Evolutionary conservation across 371 early-diverging fungal species (phyloP), one percentile per base, ranked within the genome.

Genomic region (Apophysomyces ossiformis): DNA sequence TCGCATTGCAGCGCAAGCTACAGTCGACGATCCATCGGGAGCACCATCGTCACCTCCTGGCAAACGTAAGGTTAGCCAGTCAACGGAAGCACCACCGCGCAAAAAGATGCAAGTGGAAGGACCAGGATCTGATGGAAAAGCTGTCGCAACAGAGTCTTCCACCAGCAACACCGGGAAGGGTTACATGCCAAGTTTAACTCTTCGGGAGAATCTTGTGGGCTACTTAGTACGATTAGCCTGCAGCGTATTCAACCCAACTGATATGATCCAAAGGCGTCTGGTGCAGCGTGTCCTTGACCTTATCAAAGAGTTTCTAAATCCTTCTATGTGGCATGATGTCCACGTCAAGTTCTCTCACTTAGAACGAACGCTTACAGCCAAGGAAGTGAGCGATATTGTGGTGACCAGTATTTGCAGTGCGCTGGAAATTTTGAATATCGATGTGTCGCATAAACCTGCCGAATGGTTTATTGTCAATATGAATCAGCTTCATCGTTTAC

Each of bases 221-320:
- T 94, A 88, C 64, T 68, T 94, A 36, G 87, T 90, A 13, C 87
- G 93, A 11, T 88, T 96, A 65, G 87, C 90, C 4, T 89, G 90
- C 54, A 82, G 82, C 6, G 70, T 88, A 36, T 78, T 69, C 59
- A 93, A 90, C 26, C 86, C 89, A 32, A 60, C 74, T 0, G 84
- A 84, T 58, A 50, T 58, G 61, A 76, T 62, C 18, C 81, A 70
- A 76, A 84, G 76, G 71, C 78, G 68, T 71, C 72, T 92, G 7
- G 79, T 89, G 0, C 84, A 81, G 41, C 87, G 91, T 11, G 85
- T 87, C 4, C 67, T 92, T 5, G 88, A 87, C 13, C 65, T 92
- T 16, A 74, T 92, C 59, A 83, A 86, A 39, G 81, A 85, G 35
- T 85, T 90, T 44, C 71, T 93, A 45, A 74, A 73, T 7, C 74